Evolutionary conservation across 805 yeast species (phyloP), one percentile per base, ranked within the genome.

Genomic region (Tetrapisispora nanseiensis): DNA sequence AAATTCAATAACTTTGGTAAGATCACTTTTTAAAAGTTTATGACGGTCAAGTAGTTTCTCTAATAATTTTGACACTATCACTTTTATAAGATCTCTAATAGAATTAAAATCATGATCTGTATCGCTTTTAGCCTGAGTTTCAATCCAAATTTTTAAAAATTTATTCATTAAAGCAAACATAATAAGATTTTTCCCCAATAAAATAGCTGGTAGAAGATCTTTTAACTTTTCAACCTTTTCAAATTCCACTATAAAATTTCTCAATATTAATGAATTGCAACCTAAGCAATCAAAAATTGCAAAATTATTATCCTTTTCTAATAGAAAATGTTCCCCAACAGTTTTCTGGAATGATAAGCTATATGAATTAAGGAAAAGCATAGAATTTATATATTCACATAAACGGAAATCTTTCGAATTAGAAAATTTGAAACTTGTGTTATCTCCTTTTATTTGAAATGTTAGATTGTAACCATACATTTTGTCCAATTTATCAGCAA

Each of bases 91-190:
- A 30, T 70, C 56, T 13, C 80, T 65, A 35, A 74, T 69, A 3
- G 71, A 71, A 33, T 75, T 68, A 54, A 83, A 84, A 12, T 65
- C 72, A 0, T 23, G 10, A 11, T 16, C 18, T 10, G 50, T 47
- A 37, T 67, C 67, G 1, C 86, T 81, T 30, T 68, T 67, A 5
- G 57, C 52, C 3, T 45, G 40, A 1, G 89, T 74, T 39, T 70
- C 74, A 46, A 72, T 75, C 90, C 92, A 83, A 33, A 81, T 64
- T 32, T 71, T 69, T 50, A 82, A 63, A 42, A 80, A 69, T 46
- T 74, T 74, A 30, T 70, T 67, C 72, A 82, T 73, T 16, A 80
- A 68, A 27, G 69, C 65, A 53, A 72, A 77, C 30, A 35, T 35
- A 16, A 35, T 35, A 9, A 35, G 15, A 26, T 24, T 35, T 23